These are phyloP conservation scores for Phycomyces nitens DNA, from an alignment of 192 early-diverging fungal genomes.

Conservation along the genomic window DNA sequence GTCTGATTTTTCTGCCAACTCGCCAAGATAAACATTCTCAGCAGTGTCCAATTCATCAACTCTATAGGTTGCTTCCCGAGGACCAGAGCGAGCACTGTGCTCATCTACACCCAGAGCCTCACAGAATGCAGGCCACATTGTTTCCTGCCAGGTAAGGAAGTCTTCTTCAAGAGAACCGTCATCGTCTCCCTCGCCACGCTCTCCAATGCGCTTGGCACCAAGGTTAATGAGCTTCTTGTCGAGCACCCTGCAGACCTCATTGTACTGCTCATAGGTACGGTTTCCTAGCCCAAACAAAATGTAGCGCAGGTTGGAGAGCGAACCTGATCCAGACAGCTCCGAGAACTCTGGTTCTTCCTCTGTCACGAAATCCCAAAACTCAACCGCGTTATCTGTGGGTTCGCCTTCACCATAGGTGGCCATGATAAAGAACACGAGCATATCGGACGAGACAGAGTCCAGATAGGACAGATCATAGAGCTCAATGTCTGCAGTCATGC, in stretches of 20 bases:
- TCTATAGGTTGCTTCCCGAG: slow-evolving; percentile 43
- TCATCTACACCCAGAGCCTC: slow-evolving; percentile 70
- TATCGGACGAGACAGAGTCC: slow-evolving; percentile 60
- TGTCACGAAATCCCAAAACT: slow-evolving; percentile 86
- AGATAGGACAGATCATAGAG: slow-evolving; percentile 89
- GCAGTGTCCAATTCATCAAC: slow-evolving; percentile 40
- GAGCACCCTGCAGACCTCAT: slow-evolving; percentile 72
- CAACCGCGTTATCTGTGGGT: slow-evolving; percentile 96
- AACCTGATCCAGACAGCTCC: too few species aligned
- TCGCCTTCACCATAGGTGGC: slow-evolving; percentile 98
- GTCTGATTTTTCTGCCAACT: slow-evolving; percentile 40
- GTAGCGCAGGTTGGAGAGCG: slow-evolving; percentile 51
- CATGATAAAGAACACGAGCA: slow-evolving; percentile 86
- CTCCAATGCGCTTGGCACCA: slow-evolving; percentile 77
- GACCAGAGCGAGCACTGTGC: slow-evolving; percentile 14
- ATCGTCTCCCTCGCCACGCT: slow-evolving; percentile 94
- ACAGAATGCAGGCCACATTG: slow-evolving; percentile 73
- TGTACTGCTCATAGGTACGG: slow-evolving; percentile 89
- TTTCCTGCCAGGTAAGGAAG: slow-evolving; percentile 92
- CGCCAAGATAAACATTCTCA: slow-evolving; percentile 48
- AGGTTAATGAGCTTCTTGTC: slow-evolving; percentile 63
- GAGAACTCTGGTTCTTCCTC: slow-evolving; percentile 68
- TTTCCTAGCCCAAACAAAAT: slow-evolving; percentile 85
- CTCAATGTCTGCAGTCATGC: slow-evolving; percentile 85
- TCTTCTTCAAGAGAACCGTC: slow-evolving; percentile 95